Base-by-base conservation (phyloP, 352 stramenopile genomes). In the Phytopythium vexans region DNA sequence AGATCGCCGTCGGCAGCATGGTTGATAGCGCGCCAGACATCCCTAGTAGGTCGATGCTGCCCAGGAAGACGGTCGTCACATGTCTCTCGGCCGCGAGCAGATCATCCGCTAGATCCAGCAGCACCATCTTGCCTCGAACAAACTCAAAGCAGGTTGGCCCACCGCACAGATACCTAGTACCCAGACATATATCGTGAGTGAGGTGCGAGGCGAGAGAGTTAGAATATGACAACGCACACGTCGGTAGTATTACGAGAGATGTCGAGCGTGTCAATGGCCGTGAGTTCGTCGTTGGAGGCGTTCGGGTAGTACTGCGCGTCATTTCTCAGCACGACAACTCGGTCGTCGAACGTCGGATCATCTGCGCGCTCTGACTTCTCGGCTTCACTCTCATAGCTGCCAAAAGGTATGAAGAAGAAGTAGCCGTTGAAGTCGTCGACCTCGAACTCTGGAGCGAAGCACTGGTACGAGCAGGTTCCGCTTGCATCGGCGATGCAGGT, bases 371-470 rank as follows among this genome's bases (percentile, higher is more conserved):
- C 57, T 4, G 66, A 54, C 1, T 53, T 56, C 39, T 71, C 61
- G 40, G 64, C 37, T 14, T 44, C 52, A n/a, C 62, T 74, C 52
- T 55, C 45, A 41, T 62, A 71, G 3, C 49, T 56, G 10, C 62
- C 66, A 32, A 71, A 74, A 0, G 54, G 41, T 33, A 74, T 54
- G 9, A 71, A 43, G 16, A 74, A 60, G 54, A 62, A 67, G 34
- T 58, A 55, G 21, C 51, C 58, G 16, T 56, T 57, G 41, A 3
- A 9, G 11, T 39, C 32, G 6, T 31, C 14, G 31, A 32, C 8
- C 2, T 33, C 39, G 44, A 31, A 14, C 31, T 27, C 12, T 4
- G 32, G n/a, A 1, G 15, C 1, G 35, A 62, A 67, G 49, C 59
- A 67, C 49, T 58, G 41, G 43, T 62, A 67, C 14, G 39, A 53